phyloP scores from a whole-genome alignment of 2,329 filamentous ascomycete genomes.

The Cladosporium sp. region DNA sequence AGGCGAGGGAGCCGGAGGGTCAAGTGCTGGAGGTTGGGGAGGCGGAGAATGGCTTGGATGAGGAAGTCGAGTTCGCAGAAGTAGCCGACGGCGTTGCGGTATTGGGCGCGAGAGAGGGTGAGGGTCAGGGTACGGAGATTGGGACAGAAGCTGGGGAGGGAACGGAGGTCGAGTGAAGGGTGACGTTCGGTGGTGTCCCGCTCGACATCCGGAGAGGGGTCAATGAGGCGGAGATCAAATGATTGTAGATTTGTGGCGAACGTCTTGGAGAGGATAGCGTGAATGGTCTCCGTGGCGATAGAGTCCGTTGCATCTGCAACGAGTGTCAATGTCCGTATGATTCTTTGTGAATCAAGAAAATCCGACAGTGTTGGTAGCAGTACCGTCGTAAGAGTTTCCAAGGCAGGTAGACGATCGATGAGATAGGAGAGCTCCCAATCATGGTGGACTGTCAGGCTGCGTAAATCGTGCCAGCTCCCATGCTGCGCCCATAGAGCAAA shows the following conservation, averaged over 20 bases:
- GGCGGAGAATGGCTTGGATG: conserved; percentile 3
- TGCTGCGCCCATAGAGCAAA: not conserved
- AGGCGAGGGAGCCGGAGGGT: not conserved
- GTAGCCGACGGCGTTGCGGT: conserved; percentile 2
- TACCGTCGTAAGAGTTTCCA: not conserved
- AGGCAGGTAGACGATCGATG: not conserved
- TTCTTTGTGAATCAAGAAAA: not conserved
- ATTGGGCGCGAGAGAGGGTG: not conserved
- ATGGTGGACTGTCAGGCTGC: not conserved
- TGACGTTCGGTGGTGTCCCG: no score
- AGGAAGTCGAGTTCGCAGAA: conserved; percentile 6
- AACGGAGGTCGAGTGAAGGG: no score
- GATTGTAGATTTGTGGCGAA: not conserved
- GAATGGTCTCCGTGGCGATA: no score
- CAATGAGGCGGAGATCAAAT: not conserved
- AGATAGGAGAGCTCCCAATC: not conserved
- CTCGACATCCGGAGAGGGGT: no score
- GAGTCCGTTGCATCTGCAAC: no score
- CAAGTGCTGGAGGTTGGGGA: not conserved
- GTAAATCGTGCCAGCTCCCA: not conserved
- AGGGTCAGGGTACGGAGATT: not conserved
- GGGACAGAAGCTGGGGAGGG: not conserved
- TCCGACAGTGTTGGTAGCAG: not conserved
- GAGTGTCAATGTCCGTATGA: no score
- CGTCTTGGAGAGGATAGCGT: not conserved